Evolutionary conservation across 257 asterid species (phyloP), one percentile per base, ranked within the genome.

Genomic region (Rhazya stricta): DNA sequence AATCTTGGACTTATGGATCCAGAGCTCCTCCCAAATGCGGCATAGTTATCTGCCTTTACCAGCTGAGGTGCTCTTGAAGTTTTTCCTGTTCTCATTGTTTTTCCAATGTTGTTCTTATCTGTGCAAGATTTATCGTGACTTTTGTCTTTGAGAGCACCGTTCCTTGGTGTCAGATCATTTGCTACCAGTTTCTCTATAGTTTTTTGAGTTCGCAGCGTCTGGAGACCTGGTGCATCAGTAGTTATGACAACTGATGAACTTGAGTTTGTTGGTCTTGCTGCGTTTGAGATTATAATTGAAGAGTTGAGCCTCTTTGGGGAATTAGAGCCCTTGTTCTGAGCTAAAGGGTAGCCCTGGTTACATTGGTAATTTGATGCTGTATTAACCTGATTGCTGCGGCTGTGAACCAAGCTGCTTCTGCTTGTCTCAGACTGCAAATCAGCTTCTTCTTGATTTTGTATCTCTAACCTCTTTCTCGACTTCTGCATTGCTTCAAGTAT

Each of bases 401-500:
- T 71, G 50, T 76, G 67, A 39, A 77, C 83, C 41, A 54, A 76
- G 69, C 70, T 77, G 45, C 80, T 54, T 74, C 77, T 78, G 79
- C 80, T 76, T 46, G 78, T 70, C 68, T 82, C 86, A 41, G 81
- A 70, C 72, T 80, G 75, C 77, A 76, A 70, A 66, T 81, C 87
- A 68, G 76, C 73, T 43, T 85, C 72, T 54, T 84, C 87, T 60
- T 67, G 87, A 67, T 69, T 83, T 82, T 81, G 83, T 73, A 73
- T 82, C 71, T 85, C 91, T 81, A 85, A 46, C 77, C 79, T 85
- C 50, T 68, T 87, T 83, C 87, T 83, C 46, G 96, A 89, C 83
- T 89, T 91, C 84, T 92, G 89, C 96, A 95, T 91, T 72, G 90
- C 87, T 80, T 88, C 96, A 1, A 92, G 96, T 81, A 91, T 92